Evolutionary conservation across 306 rosid genomes (phyloP), one percentile per base, ranked within the genome.

Genomic region (Acacia acuminata): DNA sequence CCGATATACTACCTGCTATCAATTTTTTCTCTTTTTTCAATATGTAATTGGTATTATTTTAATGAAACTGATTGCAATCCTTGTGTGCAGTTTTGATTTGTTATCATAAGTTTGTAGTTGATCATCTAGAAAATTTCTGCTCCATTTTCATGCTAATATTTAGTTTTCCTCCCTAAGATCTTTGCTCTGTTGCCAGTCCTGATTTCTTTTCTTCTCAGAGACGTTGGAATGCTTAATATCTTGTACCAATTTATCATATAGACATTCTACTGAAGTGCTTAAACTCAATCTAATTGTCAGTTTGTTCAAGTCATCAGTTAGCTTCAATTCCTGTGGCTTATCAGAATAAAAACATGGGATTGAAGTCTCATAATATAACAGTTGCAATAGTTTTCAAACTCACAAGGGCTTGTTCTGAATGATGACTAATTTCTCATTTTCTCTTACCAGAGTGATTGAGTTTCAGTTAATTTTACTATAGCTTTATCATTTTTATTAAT

Each of bases 311-410:
- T 45, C 47, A 73, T 20, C 6, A 15, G 20, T 63, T 70, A 17
- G 27, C 51, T 43, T 25, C 16, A 36, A 32, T 65, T 73, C 42
- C 27, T 63, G 3, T 79, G 32, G 42, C 47, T 47, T 70, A 24
- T 47, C 43, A 38, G 68, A 77, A 55, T 8, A 75, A n/a, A 19
- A 73, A 5, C 63, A 27, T 32, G 61, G 51, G 72, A 67, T 79
- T 32, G 38, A 72, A 72, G 40, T 53, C 34, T 63, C 8, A 13
- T 38, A 22, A 56, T 32, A 60, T 51, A 75, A 38, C 47, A 30
- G 45, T 70, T 64, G 34, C 80, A 73, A 70, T 43, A 44, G 77
- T 71, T 79, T 66, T 75, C 56, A 48, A 56, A 38, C 36, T 32
- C 36, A 50, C 27, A n/a, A 76, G 48, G 27, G 65, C 45, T 71